Base-by-base conservation (phyloP, 106 monocot genomes). In the Dendrobium chrysotoxum region DNA sequence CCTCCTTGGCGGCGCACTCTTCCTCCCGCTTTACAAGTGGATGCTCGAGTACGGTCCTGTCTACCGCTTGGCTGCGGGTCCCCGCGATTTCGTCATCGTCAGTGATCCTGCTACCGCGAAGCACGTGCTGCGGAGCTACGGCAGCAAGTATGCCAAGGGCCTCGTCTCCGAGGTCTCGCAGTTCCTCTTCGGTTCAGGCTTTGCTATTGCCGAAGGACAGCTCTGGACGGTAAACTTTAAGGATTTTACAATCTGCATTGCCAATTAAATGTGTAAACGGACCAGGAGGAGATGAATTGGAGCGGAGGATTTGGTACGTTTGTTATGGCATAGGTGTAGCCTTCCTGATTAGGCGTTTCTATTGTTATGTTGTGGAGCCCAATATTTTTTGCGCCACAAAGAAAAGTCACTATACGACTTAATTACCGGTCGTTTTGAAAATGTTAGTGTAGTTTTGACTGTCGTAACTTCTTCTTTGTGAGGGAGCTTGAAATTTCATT, bases 21-120 rank as follows among this genome's bases (percentile, higher is more conserved):
- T 98, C 84, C 88, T 98, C 54, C 95, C 98, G 9, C 91, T 98
- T 20, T 98, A 88, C 91, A 98, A 95, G 80, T 98, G 95, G 98
- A 92, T 95, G 95, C 42, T 74, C 10, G 88, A 93, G 79, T 91
- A 88, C 75, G 98, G 98, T 18, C 91, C 98, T 53, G 77, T 98
- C 35, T 98, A 95, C 85, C 88, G 98, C 40, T 91, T 98, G 47
- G 89, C 94, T 3, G 95, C 98, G 5, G 98, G 98, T 2, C 98
- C 95, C 31, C 87, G 95, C 50, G 46, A 98, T 46, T 93, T 98
- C 81, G 95, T 98, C 45, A 73, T 98, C 20, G 95, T 98, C 78
- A 91, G 98, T 35, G 92, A 98, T 66, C 98, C 98, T 1, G 91
- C 89, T 30, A 79, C 88, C 11, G 98, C 98, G 11, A 95, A 88